Evolutionary conservation across 805 yeast species (phyloP), one percentile per base, ranked within the genome.

Genomic region (Yamadazyma paraphyllophila): DNA sequence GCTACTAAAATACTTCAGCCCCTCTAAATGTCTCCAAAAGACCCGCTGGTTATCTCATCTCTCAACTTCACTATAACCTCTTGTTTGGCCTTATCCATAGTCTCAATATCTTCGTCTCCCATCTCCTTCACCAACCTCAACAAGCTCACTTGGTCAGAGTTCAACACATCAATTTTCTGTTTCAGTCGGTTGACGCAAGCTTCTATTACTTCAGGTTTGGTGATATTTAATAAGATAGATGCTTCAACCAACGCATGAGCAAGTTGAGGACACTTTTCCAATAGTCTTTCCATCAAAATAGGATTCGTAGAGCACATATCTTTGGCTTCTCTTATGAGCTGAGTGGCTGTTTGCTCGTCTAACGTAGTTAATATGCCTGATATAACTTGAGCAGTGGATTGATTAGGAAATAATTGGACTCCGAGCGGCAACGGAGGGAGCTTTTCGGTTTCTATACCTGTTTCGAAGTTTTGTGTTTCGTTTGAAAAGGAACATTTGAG

Each of bases 221-320:
- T 57, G 2, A 66, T 54, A 41, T 66, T 67, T 20, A 66, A 54
- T 45, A 69, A 48, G 24, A 70, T 50, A 13, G 88, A 65, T 1
- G 83, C 71, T 58, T 91, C 97, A 2, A 90, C 92, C 25, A 88
- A 69, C 0, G 96, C 94, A 61, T 82, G 89, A 1, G 88, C 69
- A 38, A 92, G 69, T 61, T 92, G 97, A 0, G 97, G 97, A 47
- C 82, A 81, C 51, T 79, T 79, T 24, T 74, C 74, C 13, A 91
- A 67, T 29, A 91, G 66, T 34, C 75, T 76, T 42, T 70, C 76
- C 70, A 86, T 81, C 47, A 81, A 65, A 5, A 71, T 72, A 0
- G 88, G 86, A 47, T 82, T 76, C 24, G 72, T 73, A 2, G 64
- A 61, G 2, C 85, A 67, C 80, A 87, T 79, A 15, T 67, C 61